These are phyloP conservation scores for Microdochium paspali DNA, from an alignment of 2,329 filamentous ascomycete species.

Conservation along the genomic window DNA sequence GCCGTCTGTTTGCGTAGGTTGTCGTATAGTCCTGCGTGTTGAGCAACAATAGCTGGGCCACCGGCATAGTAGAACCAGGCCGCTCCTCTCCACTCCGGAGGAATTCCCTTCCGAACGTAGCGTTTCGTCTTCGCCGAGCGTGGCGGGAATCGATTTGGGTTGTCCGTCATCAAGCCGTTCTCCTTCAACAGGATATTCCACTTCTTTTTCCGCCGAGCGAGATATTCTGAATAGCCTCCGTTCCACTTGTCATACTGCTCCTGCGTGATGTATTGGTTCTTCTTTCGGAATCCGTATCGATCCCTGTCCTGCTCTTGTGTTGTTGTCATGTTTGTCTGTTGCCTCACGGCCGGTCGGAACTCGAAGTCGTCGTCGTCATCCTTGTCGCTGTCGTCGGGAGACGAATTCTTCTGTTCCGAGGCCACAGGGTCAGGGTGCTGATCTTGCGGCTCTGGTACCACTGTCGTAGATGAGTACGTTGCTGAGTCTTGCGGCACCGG, in stretches of 20 bases:
- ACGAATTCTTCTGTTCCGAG: neutral
- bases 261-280: constrained; percentile 66
- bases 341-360: constrained; percentile 12
- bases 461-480: constrained; percentile 18
- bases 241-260: constrained; percentile 81
- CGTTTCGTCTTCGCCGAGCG: constrained; percentile 77
- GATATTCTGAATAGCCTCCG: constrained; percentile 61
- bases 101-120: constrained; percentile 87
- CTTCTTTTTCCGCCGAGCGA: constrained; percentile 67
- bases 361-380: constrained; percentile 4
- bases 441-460: neutral
- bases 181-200: constrained; percentile 74
- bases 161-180: constrained; percentile 60
- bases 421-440: neutral
- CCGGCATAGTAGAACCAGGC: constrained; percentile 97
- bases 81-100: constrained; percentile 86
- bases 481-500: constrained; percentile 25
- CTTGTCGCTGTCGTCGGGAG: constrained; percentile 12
- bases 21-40: constrained; percentile 69
- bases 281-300: constrained; percentile 87
- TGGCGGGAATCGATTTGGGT: constrained; percentile 69
- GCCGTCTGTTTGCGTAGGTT: constrained; percentile 55
- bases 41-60: constrained; percentile 68
- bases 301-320: constrained; percentile 54
- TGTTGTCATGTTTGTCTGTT: constrained; percentile 21